Evolutionary conservation across 371 early-diverging fungal species (phyloP), one percentile per base, ranked within the genome.

Genomic region (Saksenaea oblongispora): DNA sequence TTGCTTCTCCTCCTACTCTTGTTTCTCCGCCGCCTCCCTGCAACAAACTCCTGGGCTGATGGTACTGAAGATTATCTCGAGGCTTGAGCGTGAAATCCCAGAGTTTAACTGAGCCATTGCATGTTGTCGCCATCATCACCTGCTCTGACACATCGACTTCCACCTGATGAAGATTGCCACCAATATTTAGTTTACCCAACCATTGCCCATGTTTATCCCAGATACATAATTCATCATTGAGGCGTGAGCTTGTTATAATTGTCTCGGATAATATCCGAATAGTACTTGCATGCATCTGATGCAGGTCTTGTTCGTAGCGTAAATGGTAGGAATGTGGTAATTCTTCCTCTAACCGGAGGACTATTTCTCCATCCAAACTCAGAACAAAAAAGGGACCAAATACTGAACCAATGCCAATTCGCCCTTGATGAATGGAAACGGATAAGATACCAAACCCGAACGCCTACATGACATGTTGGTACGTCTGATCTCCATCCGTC

Each of bases 91-190:
- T 58, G 37, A 58, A 58, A 18, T 58, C 37, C 58, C 58, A 58
- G 5, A 42, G 22, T 39, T 58, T 41, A 15, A 58, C 58, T 13
- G 27, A 37, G 58, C 58, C 58, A 26, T 58, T 22, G 31, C 58
- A 58, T 24, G 58, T 58, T 41, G 58, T 58, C 14, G 37, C 42
- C 58, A 58, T 58, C 58, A 58, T 58, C 27, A 41, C 13, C 31
- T 58, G 39, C 22, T 58, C 58, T 5, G 58, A 58, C 22, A 5
- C 36, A 36, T 39, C 42, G 27, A 58, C 26, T 26, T 41, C 28
- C 28, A 58, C 58, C 42, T 58, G 41, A 27, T 58, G 58, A 41
- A 58, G 42, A 17, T 39, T 36, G 17, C 58, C 58, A 41, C 26
- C 58, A 24, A 41, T 17, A 17, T 56, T 35, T n/a, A 58, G 24